Evolutionary conservation across 2,329 filamentous ascomycete genomes (phyloP).

Genomic region (Fusarium torreyae): DNA sequence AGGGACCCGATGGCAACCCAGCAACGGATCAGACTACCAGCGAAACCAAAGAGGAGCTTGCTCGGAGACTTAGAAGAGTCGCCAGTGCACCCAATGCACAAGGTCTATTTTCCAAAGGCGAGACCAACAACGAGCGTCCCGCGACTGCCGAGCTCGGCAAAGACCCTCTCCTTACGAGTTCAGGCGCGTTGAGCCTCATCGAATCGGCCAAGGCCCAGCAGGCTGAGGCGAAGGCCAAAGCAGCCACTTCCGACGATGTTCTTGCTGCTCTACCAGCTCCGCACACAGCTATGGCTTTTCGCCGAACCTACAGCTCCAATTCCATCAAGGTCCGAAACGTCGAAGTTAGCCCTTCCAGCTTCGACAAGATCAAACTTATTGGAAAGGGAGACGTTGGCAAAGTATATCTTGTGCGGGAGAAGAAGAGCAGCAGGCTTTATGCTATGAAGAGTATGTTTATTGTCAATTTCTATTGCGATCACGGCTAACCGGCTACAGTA

Average conservation of each 20-base stretch:
- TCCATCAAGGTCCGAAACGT: slow-evolving; percentile 99
- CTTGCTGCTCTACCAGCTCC: slow-evolving; percentile 76
- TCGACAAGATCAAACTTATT: slow-evolving; percentile 99
- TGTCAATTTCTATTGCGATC: background rate
- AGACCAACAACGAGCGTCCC: slow-evolving; percentile 75
- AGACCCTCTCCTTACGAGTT: slow-evolving; percentile 75
- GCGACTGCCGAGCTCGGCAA: slow-evolving; percentile 90
- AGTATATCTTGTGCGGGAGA: slow-evolving; percentile 96
- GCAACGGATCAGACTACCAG: slow-evolving; percentile 76
- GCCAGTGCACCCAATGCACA: slow-evolving; percentile 98
- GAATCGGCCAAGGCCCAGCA: slow-evolving; percentile 49
- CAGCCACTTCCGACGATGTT: slow-evolving; percentile 63
- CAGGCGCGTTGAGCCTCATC: slow-evolving; percentile 58
- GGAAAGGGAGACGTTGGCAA: slow-evolving; percentile 99
- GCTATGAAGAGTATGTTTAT: slow-evolving; percentile 91
- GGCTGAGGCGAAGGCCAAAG: slow-evolving; percentile 53
- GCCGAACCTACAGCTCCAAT: slow-evolving; percentile 97
- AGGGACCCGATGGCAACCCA: slow-evolving; percentile 75
- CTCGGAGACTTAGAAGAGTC: slow-evolving; percentile 91
- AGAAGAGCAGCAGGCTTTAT: slow-evolving; percentile 95
- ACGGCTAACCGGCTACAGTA: slow-evolving; percentile 71
- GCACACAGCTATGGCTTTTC: slow-evolving; percentile 81
- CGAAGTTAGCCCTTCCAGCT: slow-evolving; percentile 94
- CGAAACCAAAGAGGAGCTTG: slow-evolving; percentile 92
- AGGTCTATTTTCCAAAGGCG: slow-evolving; percentile 79